Percentiles rank a stretch among this genome's conserved stretches.
Evolutionary conservation across 345 rosid species (phyloP).

Genomic region (Eucalyptus grandis): DNA sequence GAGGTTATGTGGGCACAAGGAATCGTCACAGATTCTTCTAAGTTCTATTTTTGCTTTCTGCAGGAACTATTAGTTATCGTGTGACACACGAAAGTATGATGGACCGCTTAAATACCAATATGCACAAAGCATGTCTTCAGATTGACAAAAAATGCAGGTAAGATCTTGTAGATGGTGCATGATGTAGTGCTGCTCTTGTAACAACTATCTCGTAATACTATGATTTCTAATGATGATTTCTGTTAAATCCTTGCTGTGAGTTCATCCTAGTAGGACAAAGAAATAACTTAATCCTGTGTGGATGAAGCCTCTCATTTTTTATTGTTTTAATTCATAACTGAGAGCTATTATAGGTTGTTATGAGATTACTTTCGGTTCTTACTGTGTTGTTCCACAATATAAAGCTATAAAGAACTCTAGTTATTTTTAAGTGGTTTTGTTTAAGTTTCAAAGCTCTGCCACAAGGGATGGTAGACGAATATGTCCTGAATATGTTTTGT

Average conservation of each 20-base stretch:
- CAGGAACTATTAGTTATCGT: constrained; percentile 18
- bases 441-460: not conserved
- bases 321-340: not conserved
- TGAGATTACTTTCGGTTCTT: not conserved
- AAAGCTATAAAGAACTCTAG: not conserved
- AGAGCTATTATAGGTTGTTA: not conserved
- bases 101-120: constrained; percentile 64
- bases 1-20: constrained; percentile 2
- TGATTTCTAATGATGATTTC: not conserved
- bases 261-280: not conserved
- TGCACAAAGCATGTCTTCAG: constrained; percentile 48
- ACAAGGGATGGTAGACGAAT: not conserved
- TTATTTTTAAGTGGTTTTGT: not conserved
- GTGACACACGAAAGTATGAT: constrained; percentile 56
- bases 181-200: not conserved
- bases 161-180: not conserved
- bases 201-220: not conserved
- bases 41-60: not conserved
- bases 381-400: not conserved
- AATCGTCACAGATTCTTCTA: not conserved
- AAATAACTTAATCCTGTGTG: not conserved
- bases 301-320: not conserved
- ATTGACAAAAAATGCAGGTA: constrained; percentile 74
- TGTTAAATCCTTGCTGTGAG: not conserved
- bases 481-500: not conserved